Percentiles rank a stretch among this genome's conserved stretches.
phyloP scores from a whole-genome alignment of 2,329 filamentous ascomycete species.

The Huntiella savannae region DNA sequence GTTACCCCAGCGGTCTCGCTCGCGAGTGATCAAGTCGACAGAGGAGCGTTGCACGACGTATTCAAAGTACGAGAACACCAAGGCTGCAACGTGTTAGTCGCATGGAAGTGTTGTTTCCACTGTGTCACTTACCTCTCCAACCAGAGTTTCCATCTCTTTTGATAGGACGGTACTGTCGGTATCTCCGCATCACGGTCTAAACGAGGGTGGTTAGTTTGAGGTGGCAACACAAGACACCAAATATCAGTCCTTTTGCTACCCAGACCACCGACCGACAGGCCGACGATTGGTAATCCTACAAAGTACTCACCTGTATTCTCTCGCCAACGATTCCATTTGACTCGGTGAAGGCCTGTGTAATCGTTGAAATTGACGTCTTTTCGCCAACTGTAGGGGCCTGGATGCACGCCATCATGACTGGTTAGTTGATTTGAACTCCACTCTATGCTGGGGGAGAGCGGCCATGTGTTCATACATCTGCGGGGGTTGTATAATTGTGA shows the following conservation, averaged over 20 bases:
- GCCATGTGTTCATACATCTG: background rate
- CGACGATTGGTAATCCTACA: too few relatives aligned
- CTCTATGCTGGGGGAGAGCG: background rate
- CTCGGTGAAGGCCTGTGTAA: constrained; percentile 48
- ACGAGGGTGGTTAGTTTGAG: background rate
- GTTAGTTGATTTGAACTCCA: background rate
- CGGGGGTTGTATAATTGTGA: background rate
- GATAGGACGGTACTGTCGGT: constrained; percentile 72
- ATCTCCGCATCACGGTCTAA: constrained; percentile 65
- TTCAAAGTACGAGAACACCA: constrained; percentile 88
- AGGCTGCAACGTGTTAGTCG: constrained; percentile 36
- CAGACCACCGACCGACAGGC: too few relatives aligned
- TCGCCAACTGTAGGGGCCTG: constrained; percentile 72
- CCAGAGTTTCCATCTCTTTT: constrained; percentile 92
- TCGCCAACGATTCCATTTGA: too few relatives aligned
- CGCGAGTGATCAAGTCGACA: constrained; percentile 43
- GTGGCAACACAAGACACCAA: too few relatives aligned
- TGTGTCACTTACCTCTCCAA: constrained; percentile 66
- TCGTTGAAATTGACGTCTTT: constrained; percentile 55
- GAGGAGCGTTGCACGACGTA: constrained; percentile 52
- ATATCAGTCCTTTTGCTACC: too few relatives aligned
- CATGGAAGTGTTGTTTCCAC: background rate
- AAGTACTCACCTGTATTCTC: too few relatives aligned
- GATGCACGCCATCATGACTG: background rate
- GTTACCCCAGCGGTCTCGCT: constrained; percentile 51